Evolutionary conservation across 176 grass and related monocot genomes (phyloP), one percentile per base, ranked within the genome.

Genomic region (Saccharum spontaneum): DNA sequence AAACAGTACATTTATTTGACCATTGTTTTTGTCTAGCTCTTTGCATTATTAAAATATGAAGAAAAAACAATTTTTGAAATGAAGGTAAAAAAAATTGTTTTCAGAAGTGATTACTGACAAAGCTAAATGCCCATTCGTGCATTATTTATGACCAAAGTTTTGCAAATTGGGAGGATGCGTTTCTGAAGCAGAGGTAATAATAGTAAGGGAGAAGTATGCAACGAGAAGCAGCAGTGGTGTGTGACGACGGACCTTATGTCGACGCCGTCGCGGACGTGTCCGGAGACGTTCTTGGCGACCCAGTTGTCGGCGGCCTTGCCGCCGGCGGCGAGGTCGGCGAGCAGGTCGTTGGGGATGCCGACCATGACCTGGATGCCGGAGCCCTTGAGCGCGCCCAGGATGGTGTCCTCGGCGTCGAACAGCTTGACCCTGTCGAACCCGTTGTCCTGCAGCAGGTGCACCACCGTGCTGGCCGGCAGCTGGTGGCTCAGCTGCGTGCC

Each of bases 311-410:
- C 94, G 16, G 69, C 65, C 55, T 83, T 94, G 34, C 46, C 76
- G 76, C 83, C 52, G 44, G 16, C 75, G 22, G 89, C 85, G 73
- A 97, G 86, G 71, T 48, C 83, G 33, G 80, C 48, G 48, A 97
- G 92, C 85, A 92, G 79, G 69, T 92, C 94, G 61, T 97, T 97
- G 15, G 94, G 94, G 79, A 97, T 97, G 36, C 94, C 94, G 23
- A 97, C 90, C 92, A 97, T 97, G 80, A 97, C 94, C 85, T 97
- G 91, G 50, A 97, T 67, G 12, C 92, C 83, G 0, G 82, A 88
- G 14, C 87, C 85, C 70, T 12, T 81, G 65, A 97, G 88, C 78
- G 90, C 86, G 60, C 60, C 3, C 26, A 97, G 88, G 79, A 89
- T 77, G 79, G n/a, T 7, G 30, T 90, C 91, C 79, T 94, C 92